Conservation (phyloP, 805 yeast species). For the Monosporozyma unispora region DNA sequence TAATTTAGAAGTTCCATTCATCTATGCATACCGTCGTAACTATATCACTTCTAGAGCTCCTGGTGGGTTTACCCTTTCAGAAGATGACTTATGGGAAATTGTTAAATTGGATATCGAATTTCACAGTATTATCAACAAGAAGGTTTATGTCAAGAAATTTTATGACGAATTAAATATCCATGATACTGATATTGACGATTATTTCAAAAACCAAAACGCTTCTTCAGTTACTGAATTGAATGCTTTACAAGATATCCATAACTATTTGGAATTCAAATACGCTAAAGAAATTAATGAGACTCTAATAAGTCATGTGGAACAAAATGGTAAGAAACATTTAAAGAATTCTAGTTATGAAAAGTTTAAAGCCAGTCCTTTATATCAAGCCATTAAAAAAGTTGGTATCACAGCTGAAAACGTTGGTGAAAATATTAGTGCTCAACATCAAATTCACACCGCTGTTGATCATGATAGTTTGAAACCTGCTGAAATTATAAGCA, state of each 20-base stretch:
- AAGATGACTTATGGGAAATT: constrained; percentile 89
- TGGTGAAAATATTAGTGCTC: constrained; percentile 70
- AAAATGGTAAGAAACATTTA: constrained; percentile 43
- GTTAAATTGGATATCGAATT: constrained; percentile 80
- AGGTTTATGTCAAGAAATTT: constrained; percentile 50
- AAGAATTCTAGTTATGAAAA: constrained; percentile 58
- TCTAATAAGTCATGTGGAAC: constrained; percentile 19
- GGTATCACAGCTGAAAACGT: constrained; percentile 75
- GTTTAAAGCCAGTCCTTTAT: constrained; percentile 54
- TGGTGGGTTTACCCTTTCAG: constrained; percentile 43
- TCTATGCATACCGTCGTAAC: constrained; percentile 93
- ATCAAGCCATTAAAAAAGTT: constrained; percentile 55
- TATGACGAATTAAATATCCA: constrained; percentile 44
- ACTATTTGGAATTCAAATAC: constrained; percentile 68
- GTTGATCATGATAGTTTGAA: constrained; percentile 50
- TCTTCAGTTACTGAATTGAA: constrained; percentile 52
- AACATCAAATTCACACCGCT: constrained; percentile 59
- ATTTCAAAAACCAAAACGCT: constrained; percentile 46
- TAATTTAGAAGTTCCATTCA: constrained; percentile 83
- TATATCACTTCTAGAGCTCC: constrained; percentile 43
- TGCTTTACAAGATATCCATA: constrained; percentile 66
- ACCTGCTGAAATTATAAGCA: constrained; percentile 53
- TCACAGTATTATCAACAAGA: constrained; percentile 74
- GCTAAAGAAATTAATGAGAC: constrained; percentile 34
- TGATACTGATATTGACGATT: constrained; percentile 51